Base-by-base conservation (phyloP, 2,329 filamentous ascomycete genomes). In the Parafenestella ontariensis region DNA sequence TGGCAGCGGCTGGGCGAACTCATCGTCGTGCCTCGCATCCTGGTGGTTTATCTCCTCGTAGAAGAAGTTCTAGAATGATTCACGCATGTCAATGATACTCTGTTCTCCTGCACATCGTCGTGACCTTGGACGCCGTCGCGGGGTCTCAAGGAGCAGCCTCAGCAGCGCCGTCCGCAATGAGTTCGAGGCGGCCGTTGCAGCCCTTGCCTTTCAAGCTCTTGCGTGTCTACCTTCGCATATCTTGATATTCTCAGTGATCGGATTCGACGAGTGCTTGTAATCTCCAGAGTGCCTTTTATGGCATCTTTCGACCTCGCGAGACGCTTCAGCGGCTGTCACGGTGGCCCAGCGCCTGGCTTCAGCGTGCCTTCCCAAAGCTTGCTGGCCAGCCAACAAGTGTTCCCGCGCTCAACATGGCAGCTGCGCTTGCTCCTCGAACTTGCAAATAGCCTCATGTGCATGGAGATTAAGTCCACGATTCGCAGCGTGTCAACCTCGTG, bases 331-430 rank as follows among this genome's bases (percentile, higher is more conserved):
- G 13, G 17, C 33, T 46, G 13, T 24, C 17, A 18, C 29, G 8
- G 23, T 6, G 23, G n/a, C 31, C 23, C 18, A 8, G n/a, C 15
- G 29, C n/a, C 13, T 39, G 5, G n/a, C 44, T 31, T n/a, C 37
- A 39, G 2, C 18, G 50, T 52, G 44, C 44, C 45, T 53, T 44
- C 50, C 31, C 7, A n/a, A n/a, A n/a, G n/a, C n/a, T n/a, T n/a
- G n/a, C n/a, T n/a, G n/a, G n/a, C n/a, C n/a, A n/a, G n/a, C n/a
- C n/a, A n/a, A n/a, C n/a, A n/a, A n/a, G n/a, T n/a, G n/a, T n/a
- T 31, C 28, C 10, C 28, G 10, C 28, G 28, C 24, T 23, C 29
- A 23, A 26, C 10, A 24, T 23, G 37, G 29, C 4, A 24, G 9
- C 33, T 26, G 10, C 20, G 37, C n/a, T n/a, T 39, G 31, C 18